Base-by-base conservation (phyloP, 805 yeast species). In the Priceomyces melissophilus region DNA sequence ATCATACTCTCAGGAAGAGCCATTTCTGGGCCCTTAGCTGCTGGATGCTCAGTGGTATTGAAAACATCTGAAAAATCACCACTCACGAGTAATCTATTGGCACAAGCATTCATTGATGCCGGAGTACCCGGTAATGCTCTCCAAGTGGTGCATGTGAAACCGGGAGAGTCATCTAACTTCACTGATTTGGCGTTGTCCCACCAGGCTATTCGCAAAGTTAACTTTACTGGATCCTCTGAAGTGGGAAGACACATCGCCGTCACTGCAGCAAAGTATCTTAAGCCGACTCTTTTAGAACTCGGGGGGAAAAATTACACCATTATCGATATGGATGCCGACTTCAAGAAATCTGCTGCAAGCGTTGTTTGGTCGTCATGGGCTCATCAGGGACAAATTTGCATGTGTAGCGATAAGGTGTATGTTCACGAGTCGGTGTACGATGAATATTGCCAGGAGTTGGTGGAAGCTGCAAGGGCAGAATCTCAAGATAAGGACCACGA, bases 331-430 rank as follows among this genome's bases (percentile, higher is more conserved):
- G 71, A 65, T 38, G 64, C 62, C 0, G 63, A 68, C 43, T 41
- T 73, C 23, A 50, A 40, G 1, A 46, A 42, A 30, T 72, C 76
- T 1, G 49, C 64, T 2, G 43, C 48, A 1, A 39, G 40, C 11
- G 51, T 57, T 20, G 32, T 69, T 7, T 58, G 62, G 61, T 53
- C 65, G 17, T 51, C 67, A 8, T 70, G 72, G 73, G 50, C 60
- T 37, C 71, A 73, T 46, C 67, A 62, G 46, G 78, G 77, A 10
- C 78, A 73, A 41, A 62, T 73, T 15, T 74, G 79, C 49, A 73
- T 73, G 77, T 59, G 68, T 39, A 62, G 72, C 1, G 77, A 73
- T 37, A 49, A 54, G 7, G 53, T 69, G 1, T 69, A 45, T 38
- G 52, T 73, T 27, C 65, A 69, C 31, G 69, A 64, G 32, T 23